Base-by-base conservation (phyloP, 1,284 basidiomycete genomes). In the Golubevia pallescens region DNA sequence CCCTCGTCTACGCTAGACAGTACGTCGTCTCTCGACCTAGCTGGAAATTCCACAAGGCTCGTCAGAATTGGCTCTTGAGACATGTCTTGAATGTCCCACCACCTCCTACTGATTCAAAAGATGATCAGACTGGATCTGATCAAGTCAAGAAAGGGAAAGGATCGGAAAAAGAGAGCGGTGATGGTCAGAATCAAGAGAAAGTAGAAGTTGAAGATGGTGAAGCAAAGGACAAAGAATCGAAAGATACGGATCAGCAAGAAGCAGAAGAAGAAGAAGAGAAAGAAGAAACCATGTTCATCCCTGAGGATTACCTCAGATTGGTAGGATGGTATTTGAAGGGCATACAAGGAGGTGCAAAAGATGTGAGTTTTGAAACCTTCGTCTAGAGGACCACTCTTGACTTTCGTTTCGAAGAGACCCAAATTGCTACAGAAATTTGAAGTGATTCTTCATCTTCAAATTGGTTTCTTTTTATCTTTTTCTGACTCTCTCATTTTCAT, bases 31-130 rank as follows among this genome's bases (percentile, higher is more conserved):
- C 23, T 14, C 10, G 55, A 24, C 55, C 55, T 24, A 34, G 13
- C 14, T 57, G 23, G 23, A 24, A 24, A 34, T 24, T 57, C 32
- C 32, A 24, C 55, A 34, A 24, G 14, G 23, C 55, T 14, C 10
- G 23, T 14, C 55, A 34, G 55, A 24, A 57, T 24, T 24, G 23
- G 23, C 32, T 57, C n/a, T 57, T 24, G n/a, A 57, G 55, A 57
- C 23, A 24, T 24, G 55, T 57, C n/a, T 34, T 34, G 32, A 24
- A 57, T 24, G 55, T 34, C 14, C 55, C 32, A 57, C 55, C 23
- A 13, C 55, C 32, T 34, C 10, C 23, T 57, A 14, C 55, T 13
- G 16, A 48, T 57, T 57, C 55, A 10, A 24, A 34, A 57, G 21
- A 54, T 54, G 53, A 19, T 54, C 21, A 19, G 53, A 54, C 21